Evolutionary conservation across 257 asterid species (phyloP), one percentile per base, ranked within the genome.

Genomic region (Apocynum venetum): DNA sequence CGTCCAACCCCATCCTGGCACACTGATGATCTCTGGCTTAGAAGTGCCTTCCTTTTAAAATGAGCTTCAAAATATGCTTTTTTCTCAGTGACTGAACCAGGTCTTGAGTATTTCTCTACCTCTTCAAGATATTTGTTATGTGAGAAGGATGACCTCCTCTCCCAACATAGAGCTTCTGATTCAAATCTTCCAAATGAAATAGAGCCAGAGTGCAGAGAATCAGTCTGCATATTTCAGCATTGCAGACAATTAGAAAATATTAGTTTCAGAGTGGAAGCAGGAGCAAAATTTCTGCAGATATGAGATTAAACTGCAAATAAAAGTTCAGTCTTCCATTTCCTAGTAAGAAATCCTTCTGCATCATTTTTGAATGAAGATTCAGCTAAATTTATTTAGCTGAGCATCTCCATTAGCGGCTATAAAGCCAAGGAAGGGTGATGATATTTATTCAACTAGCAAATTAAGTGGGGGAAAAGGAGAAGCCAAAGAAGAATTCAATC

Each of bases 1-100:
- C 60, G 81, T 31, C 79, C 89, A 8, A 72, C 53, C 73, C 75
- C 86, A 35, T 84, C 86, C 46, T 64, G 88, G 51, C 82, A 72
- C 70, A 75, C 92, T 3, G 89, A 79, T 35, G 91, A 82, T 36
- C 83, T 71, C 69, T 78, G 86, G 65, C 86, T 75, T 51, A 80
- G 76, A 76, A 88, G 85, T 8, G 91, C 86, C 83, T 83, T 88
- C 85, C 82, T 89, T 73, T 80, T 89, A 69, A 94, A 87, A 72
- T 85, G 97, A 44, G 97, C 97, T 87, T 94, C 98, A 49, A 94
- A 90, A 82, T 89, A 89, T 15, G 97, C 98, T 31, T 91, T 92
- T 81, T 92, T 92, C 85, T 87, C 97, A 9, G 83, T 88, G 71
- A 94, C 98, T 13, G 88, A 92, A 64, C 98, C 97, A 3, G 96